phyloP scores from a whole-genome alignment of 352 stramenopile species.

The Blastocystis sp. region DNA sequence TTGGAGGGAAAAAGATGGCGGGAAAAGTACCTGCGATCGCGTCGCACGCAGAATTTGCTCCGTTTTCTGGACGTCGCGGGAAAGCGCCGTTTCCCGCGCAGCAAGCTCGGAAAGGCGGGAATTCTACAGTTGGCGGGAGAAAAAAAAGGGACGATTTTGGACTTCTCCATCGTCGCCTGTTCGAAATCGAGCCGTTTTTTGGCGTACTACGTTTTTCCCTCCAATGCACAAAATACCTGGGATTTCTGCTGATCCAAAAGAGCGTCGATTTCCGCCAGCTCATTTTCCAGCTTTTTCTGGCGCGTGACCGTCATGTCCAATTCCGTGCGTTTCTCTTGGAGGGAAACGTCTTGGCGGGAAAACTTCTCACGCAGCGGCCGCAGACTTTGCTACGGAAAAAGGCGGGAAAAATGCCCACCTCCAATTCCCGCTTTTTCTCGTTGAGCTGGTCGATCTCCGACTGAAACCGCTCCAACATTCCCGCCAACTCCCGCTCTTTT shows the following conservation, averaged over 20 bases:
- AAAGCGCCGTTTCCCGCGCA: background rate
- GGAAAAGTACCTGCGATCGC: background rate
- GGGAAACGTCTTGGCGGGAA: slow-evolving; percentile 56
- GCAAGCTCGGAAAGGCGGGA: background rate
- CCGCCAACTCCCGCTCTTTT: slow-evolving; percentile 64
- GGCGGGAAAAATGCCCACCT: slow-evolving; percentile 64
- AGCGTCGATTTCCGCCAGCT: background rate
- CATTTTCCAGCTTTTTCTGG: background rate
- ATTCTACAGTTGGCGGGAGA: background rate
- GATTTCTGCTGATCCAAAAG: slow-evolving; percentile 30
- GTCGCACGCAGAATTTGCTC: background rate
- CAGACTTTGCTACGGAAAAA: slow-evolving; percentile 65
- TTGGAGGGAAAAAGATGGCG: background rate
- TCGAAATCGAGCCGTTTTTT: slow-evolving; percentile 71
- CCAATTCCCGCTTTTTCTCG: slow-evolving; percentile 65
- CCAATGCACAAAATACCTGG: background rate
- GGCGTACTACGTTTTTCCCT: slow-evolving; percentile 58
- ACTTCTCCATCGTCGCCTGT: slow-evolving; percentile 62
- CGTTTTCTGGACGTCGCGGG: background rate
- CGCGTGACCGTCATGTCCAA: slow-evolving; percentile 56
- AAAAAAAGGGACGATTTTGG: background rate
- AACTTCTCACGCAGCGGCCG: slow-evolving; percentile 59
- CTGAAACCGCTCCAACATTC: slow-evolving; percentile 63
- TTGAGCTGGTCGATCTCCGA: slow-evolving; percentile 65
- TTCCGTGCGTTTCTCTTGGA: slow-evolving; percentile 61